Base-by-base conservation (phyloP, 2,329 filamentous ascomycete genomes). In the Plectosphaerella plurivora region DNA sequence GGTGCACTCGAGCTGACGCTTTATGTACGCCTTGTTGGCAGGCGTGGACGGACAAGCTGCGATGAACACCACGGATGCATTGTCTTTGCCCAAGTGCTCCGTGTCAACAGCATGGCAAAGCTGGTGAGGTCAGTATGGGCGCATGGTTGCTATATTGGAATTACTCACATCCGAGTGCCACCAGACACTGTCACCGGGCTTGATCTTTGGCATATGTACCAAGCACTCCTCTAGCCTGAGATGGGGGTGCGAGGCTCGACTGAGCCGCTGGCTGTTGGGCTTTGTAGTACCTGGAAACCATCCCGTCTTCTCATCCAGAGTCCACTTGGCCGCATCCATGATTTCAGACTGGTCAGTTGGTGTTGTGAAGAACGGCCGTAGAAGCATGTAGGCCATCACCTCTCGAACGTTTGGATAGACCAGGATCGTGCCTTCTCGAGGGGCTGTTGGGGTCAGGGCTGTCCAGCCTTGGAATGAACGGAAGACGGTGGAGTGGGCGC, bases 401-500 rank as follows among this genome's bases (percentile, higher is more conserved):
- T 57, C 60, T 9, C 61, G 60, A 18, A 73, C 60, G 52, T 73
- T 66, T 1, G 72, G 72, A 50, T 70, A 72, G 5, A 75, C 51
- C 54, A 73, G 58, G 25, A 75, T 54, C 3, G 64, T 70, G 11
- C 72, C 73, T 53, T 73, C 66, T 9, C 50, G 47, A 3, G 60
- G 59, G 2, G 58, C 65, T 2, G 68, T 64, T 5, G 58, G 59
- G 1, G 70, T 73, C 16, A 73, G 60, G 3, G 70, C 72, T 4
- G 71, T 74, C 72, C 70, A 74, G 35, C 71, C 72, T 55, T 73
- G 70, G 55, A 68, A 73, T 6, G 63, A 63, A 8, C 69, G 62
- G 39, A 73, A 64, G 6, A 72, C 47, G 2, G 63, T 63, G 1
- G 68, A 73, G 52, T 74, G 70, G 1, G 66, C 67, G 14, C 52